phyloP scores from a whole-genome alignment of 2,329 filamentous ascomycete species.

The Neobulgaria alba region DNA sequence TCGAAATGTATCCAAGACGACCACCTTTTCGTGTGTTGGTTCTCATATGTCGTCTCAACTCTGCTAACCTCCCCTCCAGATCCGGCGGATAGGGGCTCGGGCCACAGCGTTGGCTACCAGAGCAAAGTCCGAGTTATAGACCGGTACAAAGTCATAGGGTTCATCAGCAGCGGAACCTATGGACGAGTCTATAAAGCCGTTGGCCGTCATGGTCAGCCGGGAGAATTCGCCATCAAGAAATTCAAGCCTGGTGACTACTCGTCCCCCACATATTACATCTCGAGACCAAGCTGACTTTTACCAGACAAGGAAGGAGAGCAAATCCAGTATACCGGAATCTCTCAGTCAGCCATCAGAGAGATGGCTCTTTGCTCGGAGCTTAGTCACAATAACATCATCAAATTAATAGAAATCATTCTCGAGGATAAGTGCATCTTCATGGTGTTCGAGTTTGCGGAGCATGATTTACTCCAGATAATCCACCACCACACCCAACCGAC shows the following conservation, averaged over 20 bases:
- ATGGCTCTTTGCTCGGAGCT: constrained; percentile 96
- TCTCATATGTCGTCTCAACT: constrained; percentile 10
- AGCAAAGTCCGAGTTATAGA: constrained; percentile 84
- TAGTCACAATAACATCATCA: constrained; percentile 79
- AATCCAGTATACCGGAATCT: constrained; percentile 92
- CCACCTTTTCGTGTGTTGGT: constrained; percentile 24
- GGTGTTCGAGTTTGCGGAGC: constrained; percentile 98
- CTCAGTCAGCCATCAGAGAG: constrained; percentile 91
- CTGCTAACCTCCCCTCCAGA: constrained; percentile 40
- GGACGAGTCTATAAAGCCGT: constrained; percentile 95
- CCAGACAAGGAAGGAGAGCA: constrained; percentile 89
- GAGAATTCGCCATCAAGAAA: constrained; percentile 98
- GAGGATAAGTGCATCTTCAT: constrained; percentile 99
- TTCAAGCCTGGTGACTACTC: constrained; percentile 35
- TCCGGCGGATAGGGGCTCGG: constrained; percentile 41
- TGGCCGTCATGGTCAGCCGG: constrained; percentile 60
- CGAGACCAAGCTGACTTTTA: constrained; percentile 2
- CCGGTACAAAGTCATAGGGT: constrained; percentile 92
- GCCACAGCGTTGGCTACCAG: constrained; percentile 44
- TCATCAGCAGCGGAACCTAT: constrained; percentile 97
- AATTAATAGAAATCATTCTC: constrained; percentile 87
- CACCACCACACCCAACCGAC: constrained; percentile 89
- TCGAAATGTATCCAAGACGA: constrained; percentile 25
- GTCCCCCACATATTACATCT: constrained; percentile 1
- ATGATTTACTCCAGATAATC: constrained; percentile 94